Evolutionary conservation across 179 eudicot species (phyloP).

Genomic region (Vitellaria paradoxa): DNA sequence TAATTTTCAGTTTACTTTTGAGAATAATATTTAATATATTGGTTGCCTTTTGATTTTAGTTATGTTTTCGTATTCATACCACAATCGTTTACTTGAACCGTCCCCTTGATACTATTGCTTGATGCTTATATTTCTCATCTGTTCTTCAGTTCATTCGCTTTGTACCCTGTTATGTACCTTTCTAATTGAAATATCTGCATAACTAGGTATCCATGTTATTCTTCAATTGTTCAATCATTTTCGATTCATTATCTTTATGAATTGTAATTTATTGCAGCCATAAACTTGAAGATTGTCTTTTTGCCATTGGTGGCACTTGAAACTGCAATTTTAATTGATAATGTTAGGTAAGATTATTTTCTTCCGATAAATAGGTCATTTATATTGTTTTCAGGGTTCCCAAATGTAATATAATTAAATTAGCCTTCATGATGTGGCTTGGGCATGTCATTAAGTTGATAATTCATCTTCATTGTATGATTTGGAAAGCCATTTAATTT

Average conservation of each 20-base stretch:
- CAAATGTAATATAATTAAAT: neutral
- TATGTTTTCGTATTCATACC: neutral
- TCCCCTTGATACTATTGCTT: neutral
- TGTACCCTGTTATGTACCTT: neutral
- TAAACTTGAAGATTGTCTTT: slow-evolving; percentile 75
- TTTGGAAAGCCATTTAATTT: neutral
- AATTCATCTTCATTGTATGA: neutral
- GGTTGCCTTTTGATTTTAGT: neutral
- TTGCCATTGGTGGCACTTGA: slow-evolving; percentile 69
- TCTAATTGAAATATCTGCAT: neutral
- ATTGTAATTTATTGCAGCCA: slow-evolving; percentile 40
- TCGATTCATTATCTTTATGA: slow-evolving; percentile 14
- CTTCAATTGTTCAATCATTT: neutral
- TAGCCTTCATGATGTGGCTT: neutral
- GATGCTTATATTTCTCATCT: neutral
- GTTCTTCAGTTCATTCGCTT: neutral
- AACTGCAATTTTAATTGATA: slow-evolving; percentile 57
- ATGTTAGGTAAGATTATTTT: slow-evolving; percentile 55
- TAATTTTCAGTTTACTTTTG: neutral
- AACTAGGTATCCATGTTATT: neutral
- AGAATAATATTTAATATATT: neutral
- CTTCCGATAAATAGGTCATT: neutral
- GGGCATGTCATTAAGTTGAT: neutral
- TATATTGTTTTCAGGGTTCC: neutral
- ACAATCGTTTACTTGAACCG: neutral